Conservation (phyloP, 2,329 filamentous ascomycete genomes). For the Ilyonectria mors-panacis region DNA sequence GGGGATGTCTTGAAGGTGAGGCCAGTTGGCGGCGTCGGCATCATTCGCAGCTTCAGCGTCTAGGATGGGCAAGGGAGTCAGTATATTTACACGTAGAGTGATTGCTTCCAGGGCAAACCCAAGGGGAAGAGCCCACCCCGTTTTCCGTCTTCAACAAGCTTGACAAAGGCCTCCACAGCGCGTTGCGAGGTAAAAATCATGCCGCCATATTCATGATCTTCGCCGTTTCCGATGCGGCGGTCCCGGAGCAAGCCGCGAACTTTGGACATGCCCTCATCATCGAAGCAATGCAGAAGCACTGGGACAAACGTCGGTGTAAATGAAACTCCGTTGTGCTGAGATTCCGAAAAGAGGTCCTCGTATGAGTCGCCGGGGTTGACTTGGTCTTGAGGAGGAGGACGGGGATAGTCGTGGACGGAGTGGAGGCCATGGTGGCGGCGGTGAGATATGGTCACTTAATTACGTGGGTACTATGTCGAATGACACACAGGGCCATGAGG, state of each 20-base stretch:
- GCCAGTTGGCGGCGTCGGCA: constrained; percentile 56
- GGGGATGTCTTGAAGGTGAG: constrained; percentile 69
- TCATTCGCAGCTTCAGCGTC: constrained; percentile 25
- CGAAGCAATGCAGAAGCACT: constrained; percentile 80
- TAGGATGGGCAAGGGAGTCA: constrained; percentile 23
- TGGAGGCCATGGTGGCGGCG: constrained; percentile 32
- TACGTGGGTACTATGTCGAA: constrained; percentile 32
- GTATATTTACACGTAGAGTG: constrained; percentile 1
- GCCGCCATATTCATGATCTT: constrained; percentile 74
- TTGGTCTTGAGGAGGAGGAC: constrained; percentile 84
- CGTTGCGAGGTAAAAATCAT: constrained; percentile 88
- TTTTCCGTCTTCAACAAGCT: constrained; percentile 70
- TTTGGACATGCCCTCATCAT: constrained; percentile 69
- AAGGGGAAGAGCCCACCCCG: constrained; percentile 44
- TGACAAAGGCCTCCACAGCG: constrained; percentile 83
- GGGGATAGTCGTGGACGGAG: constrained; percentile 50
- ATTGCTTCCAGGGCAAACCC: neutral
- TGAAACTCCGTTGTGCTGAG: constrained; percentile 51
- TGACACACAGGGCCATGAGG: constrained; percentile 3
- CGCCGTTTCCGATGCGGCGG: constrained; percentile 56
- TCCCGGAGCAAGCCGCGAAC: constrained; percentile 66
- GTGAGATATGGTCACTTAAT: constrained; percentile 1
- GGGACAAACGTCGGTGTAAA: constrained; percentile 82
- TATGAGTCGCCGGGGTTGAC: constrained; percentile 80
- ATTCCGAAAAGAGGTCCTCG: constrained; percentile 73